phyloP scores from a whole-genome alignment of 2,329 filamentous ascomycete species.

The Chaetothyriales sp. region DNA sequence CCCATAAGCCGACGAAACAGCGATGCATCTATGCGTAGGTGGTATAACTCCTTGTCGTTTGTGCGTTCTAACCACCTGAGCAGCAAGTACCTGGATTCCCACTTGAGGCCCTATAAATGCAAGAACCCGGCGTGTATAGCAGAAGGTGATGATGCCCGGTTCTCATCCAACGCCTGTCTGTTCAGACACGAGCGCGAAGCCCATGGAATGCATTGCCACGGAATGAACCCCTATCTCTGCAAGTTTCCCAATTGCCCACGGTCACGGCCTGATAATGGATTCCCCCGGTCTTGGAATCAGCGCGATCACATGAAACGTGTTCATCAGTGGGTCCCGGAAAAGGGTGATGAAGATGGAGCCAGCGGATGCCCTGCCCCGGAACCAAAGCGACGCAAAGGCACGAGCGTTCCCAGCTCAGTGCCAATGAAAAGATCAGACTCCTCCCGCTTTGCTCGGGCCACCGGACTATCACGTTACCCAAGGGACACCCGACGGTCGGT shows the following conservation, averaged over 20 bases:
- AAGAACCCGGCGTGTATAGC: slow-evolving; percentile 43
- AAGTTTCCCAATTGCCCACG: slow-evolving; percentile 77
- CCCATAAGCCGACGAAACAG: slow-evolving; percentile 83
- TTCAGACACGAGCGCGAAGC: slow-evolving; percentile 91
- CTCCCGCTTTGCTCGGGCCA: slow-evolving; percentile 7
- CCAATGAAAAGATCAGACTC: slow-evolving; percentile 17
- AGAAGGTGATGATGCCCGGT: slow-evolving; percentile 69
- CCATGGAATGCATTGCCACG: slow-evolving; percentile 88
- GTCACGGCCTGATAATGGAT: slow-evolving; percentile 66
- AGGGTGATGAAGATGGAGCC: slow-evolving; percentile 4
- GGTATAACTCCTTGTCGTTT: slow-evolving; percentile 3
- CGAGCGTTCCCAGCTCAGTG: slow-evolving; percentile 8
- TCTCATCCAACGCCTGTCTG: slow-evolving; percentile 88
- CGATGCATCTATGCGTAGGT: slow-evolving; percentile 99
- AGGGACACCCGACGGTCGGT: slow-evolving; percentile 3
- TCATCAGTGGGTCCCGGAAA: slow-evolving; percentile 42
- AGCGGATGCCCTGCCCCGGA: slow-evolving; percentile 3
- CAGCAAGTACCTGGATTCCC: slow-evolving; percentile 95
- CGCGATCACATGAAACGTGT: slow-evolving; percentile 95
- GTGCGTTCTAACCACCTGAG: slow-evolving; percentile 17
- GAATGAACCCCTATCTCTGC: slow-evolving; percentile 83
- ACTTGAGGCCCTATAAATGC: slow-evolving; percentile 92
- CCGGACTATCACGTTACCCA: slow-evolving; percentile 1
- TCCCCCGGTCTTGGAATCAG: slow-evolving; percentile 89
- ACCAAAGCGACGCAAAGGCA: slow-evolving; percentile 14